Conservation (phyloP, 305 asterid species). For the Fraxinus xanthoxyloides region DNA sequence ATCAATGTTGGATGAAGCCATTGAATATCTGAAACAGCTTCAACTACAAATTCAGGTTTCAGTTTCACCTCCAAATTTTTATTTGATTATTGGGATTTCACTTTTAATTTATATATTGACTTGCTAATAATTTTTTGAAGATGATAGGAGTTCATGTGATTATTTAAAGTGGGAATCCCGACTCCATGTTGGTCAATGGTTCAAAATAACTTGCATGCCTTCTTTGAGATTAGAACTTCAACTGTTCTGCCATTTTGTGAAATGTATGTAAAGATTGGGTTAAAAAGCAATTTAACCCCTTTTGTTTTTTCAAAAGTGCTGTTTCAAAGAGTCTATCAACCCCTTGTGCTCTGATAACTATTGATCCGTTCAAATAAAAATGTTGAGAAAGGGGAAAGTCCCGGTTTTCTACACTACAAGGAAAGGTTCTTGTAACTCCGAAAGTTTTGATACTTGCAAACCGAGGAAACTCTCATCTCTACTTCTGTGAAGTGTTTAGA, state of each 20-base stretch:
- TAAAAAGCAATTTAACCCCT: too few relatives aligned
- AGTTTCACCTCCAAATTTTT: not conserved
- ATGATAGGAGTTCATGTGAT: not conserved
- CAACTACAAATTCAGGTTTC: conserved; percentile 92
- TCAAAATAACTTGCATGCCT: not conserved
- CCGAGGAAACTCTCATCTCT: not conserved
- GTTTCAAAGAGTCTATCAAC: too few relatives aligned
- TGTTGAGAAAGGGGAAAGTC: not conserved
- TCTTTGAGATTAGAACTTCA: not conserved
- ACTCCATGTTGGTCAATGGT: not conserved
- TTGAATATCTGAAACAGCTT: conserved; percentile 95
- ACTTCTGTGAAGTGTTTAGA: not conserved
- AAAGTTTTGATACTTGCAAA: too few relatives aligned
- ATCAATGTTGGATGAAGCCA: conserved; percentile 96
- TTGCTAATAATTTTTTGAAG: not conserved
- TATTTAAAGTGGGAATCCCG: not conserved
- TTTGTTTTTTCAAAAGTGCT: too few relatives aligned
- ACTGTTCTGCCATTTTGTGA: not conserved
- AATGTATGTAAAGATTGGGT: too few relatives aligned
- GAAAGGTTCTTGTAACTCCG: too few relatives aligned
- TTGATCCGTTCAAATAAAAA: too few relatives aligned
- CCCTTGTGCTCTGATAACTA: too few relatives aligned
- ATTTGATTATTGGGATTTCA: not conserved
- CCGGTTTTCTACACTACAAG: too few relatives aligned
- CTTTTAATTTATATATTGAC: not conserved